phyloP scores from a whole-genome alignment of 306 rosid genomes.

The Albizia julibrissin region DNA sequence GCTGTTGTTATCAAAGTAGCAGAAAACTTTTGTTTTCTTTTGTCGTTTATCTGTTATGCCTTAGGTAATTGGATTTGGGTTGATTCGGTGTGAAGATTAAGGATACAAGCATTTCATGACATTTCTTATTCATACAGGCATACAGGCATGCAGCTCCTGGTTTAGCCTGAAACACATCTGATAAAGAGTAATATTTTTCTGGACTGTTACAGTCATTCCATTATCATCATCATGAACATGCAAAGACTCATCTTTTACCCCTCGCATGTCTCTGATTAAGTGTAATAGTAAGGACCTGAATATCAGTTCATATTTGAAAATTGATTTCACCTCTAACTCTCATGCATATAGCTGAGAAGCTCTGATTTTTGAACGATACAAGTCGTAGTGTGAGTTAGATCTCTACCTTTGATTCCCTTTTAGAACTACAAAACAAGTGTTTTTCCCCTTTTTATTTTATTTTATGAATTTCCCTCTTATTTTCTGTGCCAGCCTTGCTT shows the following conservation, averaged over 20 bases:
- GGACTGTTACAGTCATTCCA: constrained; percentile 7
- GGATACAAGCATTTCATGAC: constrained; percentile 6
- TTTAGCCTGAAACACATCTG: constrained; percentile 8
- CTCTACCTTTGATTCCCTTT: constrained; percentile 21
- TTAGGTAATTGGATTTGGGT: constrained; percentile 21
- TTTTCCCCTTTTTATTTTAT: background rate
- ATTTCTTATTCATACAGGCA: constrained; percentile 26
- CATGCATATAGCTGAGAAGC: constrained; percentile 8
- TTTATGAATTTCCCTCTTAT: background rate
- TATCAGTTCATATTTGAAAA: constrained; percentile 17
- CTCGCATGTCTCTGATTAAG: constrained; percentile 8
- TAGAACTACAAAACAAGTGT: background rate
- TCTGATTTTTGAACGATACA: background rate
- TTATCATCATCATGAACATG: constrained; percentile 10
- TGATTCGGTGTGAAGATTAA: constrained; percentile 28
- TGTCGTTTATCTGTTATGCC: background rate
- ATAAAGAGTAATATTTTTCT: constrained; percentile 19
- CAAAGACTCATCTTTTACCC: constrained; percentile 1
- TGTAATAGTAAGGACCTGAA: constrained; percentile 4
- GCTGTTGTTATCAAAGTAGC: constrained; percentile 6
- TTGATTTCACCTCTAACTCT: background rate
- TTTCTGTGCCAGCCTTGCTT: constrained; percentile 10
- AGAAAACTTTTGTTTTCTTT: constrained; percentile 18
- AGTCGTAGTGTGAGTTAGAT: constrained; percentile 3
- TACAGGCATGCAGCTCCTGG: constrained; percentile 23